Conservation (phyloP, 371 early-diverging fungal genomes). For the Zopfochytrium polystomum region DNA sequence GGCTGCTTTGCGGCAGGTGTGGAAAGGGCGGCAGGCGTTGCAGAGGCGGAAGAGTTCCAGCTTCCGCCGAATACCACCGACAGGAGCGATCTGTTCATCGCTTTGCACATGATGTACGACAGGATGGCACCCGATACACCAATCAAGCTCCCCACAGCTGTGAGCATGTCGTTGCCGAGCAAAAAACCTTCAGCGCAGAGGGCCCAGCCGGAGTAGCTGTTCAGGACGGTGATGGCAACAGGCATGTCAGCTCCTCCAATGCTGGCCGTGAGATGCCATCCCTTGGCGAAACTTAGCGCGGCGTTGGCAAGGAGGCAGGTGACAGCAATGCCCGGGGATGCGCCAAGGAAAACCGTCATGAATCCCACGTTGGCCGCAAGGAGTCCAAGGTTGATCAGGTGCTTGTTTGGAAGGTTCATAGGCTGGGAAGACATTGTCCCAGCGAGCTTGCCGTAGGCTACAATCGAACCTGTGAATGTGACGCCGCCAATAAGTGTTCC, state of each 20-base stretch:
- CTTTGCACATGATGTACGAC: constrained; percentile 38
- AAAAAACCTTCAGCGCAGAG: constrained; percentile 35
- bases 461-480: constrained; percentile 20
- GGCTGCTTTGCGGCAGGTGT: constrained; percentile 3
- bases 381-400: constrained; percentile 31
- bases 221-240: constrained; percentile 37
- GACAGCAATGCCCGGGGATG: constrained; percentile 15
- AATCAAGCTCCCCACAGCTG: constrained; percentile 32
- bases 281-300: constrained; percentile 26
- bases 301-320: constrained; percentile 24
- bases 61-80: constrained; percentile 35
- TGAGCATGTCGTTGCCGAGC: constrained; percentile 30
- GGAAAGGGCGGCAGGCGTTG: constrained; percentile 6
- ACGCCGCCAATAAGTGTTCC: constrained; percentile 33
- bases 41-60: constrained; percentile 15
- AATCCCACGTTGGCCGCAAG: constrained; percentile 20
- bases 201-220: constrained; percentile 37
- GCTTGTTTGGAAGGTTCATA: constrained; percentile 28
- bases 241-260: constrained; percentile 39
- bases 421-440: constrained; percentile 27
- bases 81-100: constrained; percentile 39
- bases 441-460: constrained; percentile 30
- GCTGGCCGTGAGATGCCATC: constrained; percentile 33
- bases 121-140: constrained; percentile 36
- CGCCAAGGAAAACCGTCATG: constrained; percentile 18